phyloP scores from a whole-genome alignment of 163 green algal species.

The Prototheca wickerhamii region DNA sequence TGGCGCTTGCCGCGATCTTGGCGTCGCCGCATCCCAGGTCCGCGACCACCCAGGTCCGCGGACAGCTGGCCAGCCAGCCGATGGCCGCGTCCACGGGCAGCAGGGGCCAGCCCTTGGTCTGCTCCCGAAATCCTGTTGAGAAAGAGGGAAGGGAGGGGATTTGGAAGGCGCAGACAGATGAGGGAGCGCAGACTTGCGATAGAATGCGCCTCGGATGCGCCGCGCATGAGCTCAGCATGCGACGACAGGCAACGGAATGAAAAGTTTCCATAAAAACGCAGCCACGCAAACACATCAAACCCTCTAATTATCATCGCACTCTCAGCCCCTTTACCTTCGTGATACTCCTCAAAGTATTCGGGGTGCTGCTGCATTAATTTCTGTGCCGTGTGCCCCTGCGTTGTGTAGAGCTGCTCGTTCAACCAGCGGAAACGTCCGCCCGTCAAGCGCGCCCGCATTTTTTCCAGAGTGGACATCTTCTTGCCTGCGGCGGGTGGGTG shows the following conservation, averaged over 20 bases:
- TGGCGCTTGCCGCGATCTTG: conserved; percentile 52
- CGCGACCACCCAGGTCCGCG: conserved; percentile 50
- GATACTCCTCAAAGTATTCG: conserved; percentile 77
- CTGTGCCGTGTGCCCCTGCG: conserved; percentile 43
- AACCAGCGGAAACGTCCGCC: conserved; percentile 76
- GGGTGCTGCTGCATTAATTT: conserved; percentile 60
- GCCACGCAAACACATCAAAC: too few relatives aligned
- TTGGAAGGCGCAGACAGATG: too few relatives aligned
- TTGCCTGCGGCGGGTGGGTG: too few relatives aligned
- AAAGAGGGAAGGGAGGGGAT: too few relatives aligned
- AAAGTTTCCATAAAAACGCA: too few relatives aligned
- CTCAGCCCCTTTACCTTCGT: conserved; percentile 35
- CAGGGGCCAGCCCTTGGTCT: conserved; percentile 77
- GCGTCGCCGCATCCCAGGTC: conserved; percentile 97
- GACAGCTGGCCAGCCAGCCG: conserved; percentile 44
- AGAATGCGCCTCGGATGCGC: too few relatives aligned
- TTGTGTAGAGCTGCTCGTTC: conserved; percentile 87
- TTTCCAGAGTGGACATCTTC: conserved; percentile 38
- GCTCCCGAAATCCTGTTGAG: conserved; percentile 60
- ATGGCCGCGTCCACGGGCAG: conserved; percentile 79
- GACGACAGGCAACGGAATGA: too few relatives aligned
- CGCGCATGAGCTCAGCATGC: too few relatives aligned
- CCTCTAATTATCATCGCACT: too few relatives aligned
- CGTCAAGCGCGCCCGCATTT: conserved; percentile 58
- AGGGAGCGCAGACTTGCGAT: too few relatives aligned